These are phyloP conservation scores for Penicillium cinerascens DNA, from an alignment of 495 filamentous ascomycete species.

Conservation along the genomic window DNA sequence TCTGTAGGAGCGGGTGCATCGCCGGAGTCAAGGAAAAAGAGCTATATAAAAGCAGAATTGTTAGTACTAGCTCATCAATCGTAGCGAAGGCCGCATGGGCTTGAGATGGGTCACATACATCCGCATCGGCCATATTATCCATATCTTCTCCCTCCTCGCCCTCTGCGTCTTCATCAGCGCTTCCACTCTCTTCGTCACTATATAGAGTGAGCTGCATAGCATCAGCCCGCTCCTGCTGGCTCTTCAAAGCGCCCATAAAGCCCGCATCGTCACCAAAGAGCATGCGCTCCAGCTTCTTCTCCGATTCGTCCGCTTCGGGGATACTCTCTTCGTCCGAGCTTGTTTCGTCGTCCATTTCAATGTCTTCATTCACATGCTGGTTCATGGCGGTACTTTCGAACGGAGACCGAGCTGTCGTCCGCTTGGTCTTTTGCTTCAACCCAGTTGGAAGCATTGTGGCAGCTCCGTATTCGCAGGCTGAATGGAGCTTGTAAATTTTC, in stretches of 20 bases:
- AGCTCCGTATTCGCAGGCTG: neutral
- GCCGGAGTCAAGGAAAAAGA: slow-evolving; percentile 70
- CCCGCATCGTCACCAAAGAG: slow-evolving; percentile 82
- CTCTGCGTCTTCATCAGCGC: slow-evolving; percentile 29
- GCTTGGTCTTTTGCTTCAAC: slow-evolving; percentile 36
- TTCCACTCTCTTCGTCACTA: slow-evolving; percentile 32
- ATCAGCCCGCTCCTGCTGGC: slow-evolving; percentile 31
- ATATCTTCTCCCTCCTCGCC: slow-evolving; percentile 40
- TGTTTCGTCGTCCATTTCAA: slow-evolving; percentile 30
- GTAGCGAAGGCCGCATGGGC: neutral
- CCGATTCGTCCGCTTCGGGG: slow-evolving; percentile 70
- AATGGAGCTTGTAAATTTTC: neutral
- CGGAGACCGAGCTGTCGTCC: slow-evolving; percentile 21
- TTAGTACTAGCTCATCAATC: slow-evolving; percentile 13
- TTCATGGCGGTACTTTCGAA: slow-evolving; percentile 21
- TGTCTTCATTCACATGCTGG: slow-evolving; percentile 22
- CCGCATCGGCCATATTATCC: slow-evolving; percentile 55
- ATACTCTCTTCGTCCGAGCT: slow-evolving; percentile 40
- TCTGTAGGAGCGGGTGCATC: slow-evolving; percentile 46
- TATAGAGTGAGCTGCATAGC: slow-evolving; percentile 31
- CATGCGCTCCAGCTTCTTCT: slow-evolving; percentile 78
- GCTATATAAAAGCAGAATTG: slow-evolving; percentile 34
- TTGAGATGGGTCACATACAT: slow-evolving; percentile 10
- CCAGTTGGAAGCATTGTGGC: slow-evolving; percentile 29
- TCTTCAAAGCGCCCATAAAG: slow-evolving; percentile 68